Evolutionary conservation across 208 protist species (phyloP).

Genomic region (Tetramitus jugosus): DNA sequence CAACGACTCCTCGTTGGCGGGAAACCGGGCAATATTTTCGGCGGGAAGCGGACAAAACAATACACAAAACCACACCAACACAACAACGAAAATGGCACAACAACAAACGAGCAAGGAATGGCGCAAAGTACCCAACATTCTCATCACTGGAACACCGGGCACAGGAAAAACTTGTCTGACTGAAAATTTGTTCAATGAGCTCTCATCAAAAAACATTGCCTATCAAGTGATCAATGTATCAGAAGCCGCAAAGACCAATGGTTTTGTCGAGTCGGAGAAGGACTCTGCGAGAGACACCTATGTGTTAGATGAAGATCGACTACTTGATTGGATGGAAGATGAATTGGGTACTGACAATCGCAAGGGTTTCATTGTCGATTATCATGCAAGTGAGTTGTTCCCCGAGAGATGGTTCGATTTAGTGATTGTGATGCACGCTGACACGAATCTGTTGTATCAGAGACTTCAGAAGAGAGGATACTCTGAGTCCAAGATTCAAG

Average conservation of each 20-base stretch:
- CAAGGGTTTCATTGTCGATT: conserved; percentile 82
- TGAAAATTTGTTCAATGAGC: not conserved
- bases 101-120: not conserved
- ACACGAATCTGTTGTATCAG: conserved; percentile 77
- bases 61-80: no score
- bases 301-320: conserved; percentile 82
- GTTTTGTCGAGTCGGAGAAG: conserved; percentile 74
- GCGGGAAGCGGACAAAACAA: no score
- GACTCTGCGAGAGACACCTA: conserved; percentile 82
- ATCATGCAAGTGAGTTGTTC: conserved; percentile 90
- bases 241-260: conserved; percentile 74
- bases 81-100: no score
- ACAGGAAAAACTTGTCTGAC: not conserved
- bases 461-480: conserved; percentile 78
- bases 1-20: no score
- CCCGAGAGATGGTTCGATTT: conserved; percentile 94
- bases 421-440: conserved; percentile 83
- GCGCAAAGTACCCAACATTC: not conserved
- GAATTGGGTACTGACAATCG: conserved; percentile 51
- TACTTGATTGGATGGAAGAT: conserved; percentile 87
- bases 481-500: conserved; percentile 74
- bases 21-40: no score
- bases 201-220: conserved; percentile 28
- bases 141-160: not conserved
- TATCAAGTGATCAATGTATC: conserved; percentile 76